Conservation (phyloP, 2,329 filamentous ascomycete genomes). For the Fusarium brevicatenulatum region DNA sequence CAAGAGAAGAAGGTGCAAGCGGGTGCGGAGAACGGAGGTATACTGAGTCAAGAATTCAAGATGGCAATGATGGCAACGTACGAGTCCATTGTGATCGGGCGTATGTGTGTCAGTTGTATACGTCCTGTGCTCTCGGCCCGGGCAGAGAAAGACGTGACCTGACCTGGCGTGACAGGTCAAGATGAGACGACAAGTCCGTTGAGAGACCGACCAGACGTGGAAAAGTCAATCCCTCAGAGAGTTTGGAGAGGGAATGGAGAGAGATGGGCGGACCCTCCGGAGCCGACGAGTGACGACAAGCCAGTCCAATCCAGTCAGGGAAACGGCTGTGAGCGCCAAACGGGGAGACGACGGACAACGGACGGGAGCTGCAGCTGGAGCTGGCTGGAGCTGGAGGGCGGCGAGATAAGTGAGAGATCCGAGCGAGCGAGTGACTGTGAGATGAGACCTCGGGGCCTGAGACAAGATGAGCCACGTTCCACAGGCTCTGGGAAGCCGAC, state of each 20-base stretch:
- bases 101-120: slow-evolving; percentile 40
- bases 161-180: slow-evolving; percentile 35
- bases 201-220: slow-evolving; percentile 3
- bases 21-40: slow-evolving; percentile 16
- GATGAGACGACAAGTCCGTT: slow-evolving; percentile 18
- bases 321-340: slow-evolving; percentile 16
- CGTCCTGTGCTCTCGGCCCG: slow-evolving; percentile 40
- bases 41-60: slow-evolving; percentile 31
- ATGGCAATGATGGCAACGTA: slow-evolving; percentile 38
- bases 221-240: slow-evolving; percentile 12
- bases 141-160: slow-evolving; percentile 43
- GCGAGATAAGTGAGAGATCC: slow-evolving; percentile 11
- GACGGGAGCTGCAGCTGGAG: background rate
- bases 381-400: background rate
- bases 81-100: slow-evolving; percentile 45
- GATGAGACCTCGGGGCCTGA: slow-evolving; percentile 28
- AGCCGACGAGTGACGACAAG: slow-evolving; percentile 26
- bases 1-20: slow-evolving; percentile 2
- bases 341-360: background rate
- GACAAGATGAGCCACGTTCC: slow-evolving; percentile 36
- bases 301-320: slow-evolving; percentile 22
- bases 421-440: slow-evolving; percentile 13
- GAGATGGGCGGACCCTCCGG: slow-evolving; percentile 30
- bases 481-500: slow-evolving; percentile 1
- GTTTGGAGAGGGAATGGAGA: slow-evolving; percentile 27